Conservation (phyloP, 495 filamentous ascomycete species). For the Apodospora peruviana region DNA sequence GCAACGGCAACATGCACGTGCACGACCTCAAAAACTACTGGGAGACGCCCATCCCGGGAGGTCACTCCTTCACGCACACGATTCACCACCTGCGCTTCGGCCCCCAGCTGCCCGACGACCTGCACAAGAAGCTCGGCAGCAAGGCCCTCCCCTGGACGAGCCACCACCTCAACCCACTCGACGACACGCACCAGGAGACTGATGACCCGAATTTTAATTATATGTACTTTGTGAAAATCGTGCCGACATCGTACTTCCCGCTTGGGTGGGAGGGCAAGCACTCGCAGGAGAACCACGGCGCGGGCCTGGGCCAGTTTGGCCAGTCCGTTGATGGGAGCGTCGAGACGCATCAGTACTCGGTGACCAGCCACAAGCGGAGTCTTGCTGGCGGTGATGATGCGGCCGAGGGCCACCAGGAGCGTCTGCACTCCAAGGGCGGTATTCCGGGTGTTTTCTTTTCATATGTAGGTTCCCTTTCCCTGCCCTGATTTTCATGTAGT, state of each 20-base stretch:
- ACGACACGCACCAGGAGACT: slow-evolving; percentile 70
- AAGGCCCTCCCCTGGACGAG: slow-evolving; percentile 69
- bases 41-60: slow-evolving; percentile 53
- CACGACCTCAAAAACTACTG: slow-evolving; percentile 95
- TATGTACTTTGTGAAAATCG: slow-evolving; percentile 99
- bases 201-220: slow-evolving; percentile 83
- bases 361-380: slow-evolving; percentile 90
- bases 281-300: slow-evolving; percentile 31
- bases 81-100: slow-evolving; percentile 92
- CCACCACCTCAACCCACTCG: slow-evolving; percentile 90
- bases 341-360: slow-evolving; percentile 97
- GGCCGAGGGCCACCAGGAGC: slow-evolving; percentile 81
- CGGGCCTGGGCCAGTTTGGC: slow-evolving; percentile 59
- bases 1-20: slow-evolving; percentile 90
- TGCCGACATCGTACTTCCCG: slow-evolving; percentile 88
- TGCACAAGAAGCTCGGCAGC: slow-evolving; percentile 55
- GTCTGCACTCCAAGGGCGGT: slow-evolving; percentile 79
- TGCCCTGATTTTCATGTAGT: neutral
- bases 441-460: slow-evolving; percentile 98
- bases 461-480: slow-evolving; percentile 56
- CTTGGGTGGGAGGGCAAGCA: slow-evolving; percentile 61
- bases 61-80: slow-evolving; percentile 83
- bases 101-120: slow-evolving; percentile 74
- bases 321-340: slow-evolving; percentile 66
- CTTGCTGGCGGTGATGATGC: slow-evolving; percentile 74